A percentile compares a stretch with the other conserved stretches of the same genome.
Evolutionary conservation across 805 yeast species (phyloP).

Genomic region (Kuraishia borneana): DNA sequence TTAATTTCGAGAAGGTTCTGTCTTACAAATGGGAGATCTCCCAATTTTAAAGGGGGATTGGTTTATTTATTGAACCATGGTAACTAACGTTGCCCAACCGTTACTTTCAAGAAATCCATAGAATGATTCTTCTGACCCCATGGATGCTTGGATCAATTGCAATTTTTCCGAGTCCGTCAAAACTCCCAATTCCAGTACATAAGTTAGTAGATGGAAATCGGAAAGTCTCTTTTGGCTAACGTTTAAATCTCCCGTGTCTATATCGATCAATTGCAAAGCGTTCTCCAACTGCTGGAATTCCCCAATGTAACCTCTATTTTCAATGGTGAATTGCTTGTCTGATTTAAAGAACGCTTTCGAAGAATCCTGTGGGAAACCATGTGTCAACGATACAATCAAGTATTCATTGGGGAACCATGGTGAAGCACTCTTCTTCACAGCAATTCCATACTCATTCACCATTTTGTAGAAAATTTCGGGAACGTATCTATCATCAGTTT

Average conservation of each 20-base stretch:
- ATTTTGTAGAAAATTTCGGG: slow-evolving; percentile 87
- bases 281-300: slow-evolving; percentile 55
- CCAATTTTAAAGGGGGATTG: not conserved
- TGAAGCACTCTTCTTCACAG: slow-evolving; percentile 80
- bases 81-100: slow-evolving; percentile 76
- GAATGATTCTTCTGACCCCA: slow-evolving; percentile 17
- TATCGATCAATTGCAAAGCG: slow-evolving; percentile 28
- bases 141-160: slow-evolving; percentile 35
- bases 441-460: slow-evolving; percentile 77
- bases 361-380: slow-evolving; percentile 73
- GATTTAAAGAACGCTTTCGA: slow-evolving; percentile 38
- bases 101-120: slow-evolving; percentile 45
- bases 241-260: slow-evolving; percentile 13
- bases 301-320: slow-evolving; percentile 69
- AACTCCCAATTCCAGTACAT: slow-evolving; percentile 43
- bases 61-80: slow-evolving; percentile 23
- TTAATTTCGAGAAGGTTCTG: slow-evolving; percentile 4
- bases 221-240: slow-evolving; percentile 25
- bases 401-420: slow-evolving; percentile 94
- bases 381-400: slow-evolving; percentile 74
- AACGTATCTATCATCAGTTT: slow-evolving; percentile 69
- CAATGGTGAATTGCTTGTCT: slow-evolving; percentile 51
- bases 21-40: slow-evolving; percentile 5
- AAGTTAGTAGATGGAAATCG: slow-evolving; percentile 72
- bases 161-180: slow-evolving; percentile 43